These are phyloP conservation scores for Phytopythium boreale DNA, from an alignment of 352 stramenopile species.

Conservation along the genomic window DNA sequence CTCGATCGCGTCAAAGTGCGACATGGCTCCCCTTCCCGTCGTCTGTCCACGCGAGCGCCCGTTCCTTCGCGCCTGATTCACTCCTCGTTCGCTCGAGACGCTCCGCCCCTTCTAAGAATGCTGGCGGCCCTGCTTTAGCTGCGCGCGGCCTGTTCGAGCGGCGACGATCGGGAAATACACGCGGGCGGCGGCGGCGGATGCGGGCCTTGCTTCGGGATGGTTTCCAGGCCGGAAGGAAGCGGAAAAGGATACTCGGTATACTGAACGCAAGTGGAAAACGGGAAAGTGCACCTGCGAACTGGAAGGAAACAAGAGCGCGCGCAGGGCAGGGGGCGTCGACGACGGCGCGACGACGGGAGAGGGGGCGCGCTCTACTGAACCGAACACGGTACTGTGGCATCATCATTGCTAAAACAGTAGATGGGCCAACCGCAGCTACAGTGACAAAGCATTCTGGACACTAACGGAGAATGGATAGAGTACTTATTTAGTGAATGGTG, in stretches of 20 bases:
- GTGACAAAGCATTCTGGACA: too few species aligned
- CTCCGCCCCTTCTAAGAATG: not conserved
- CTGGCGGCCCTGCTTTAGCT: not conserved
- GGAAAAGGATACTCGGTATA: constrained; percentile 6
- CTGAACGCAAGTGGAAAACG: not conserved
- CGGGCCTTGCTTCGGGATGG: not conserved
- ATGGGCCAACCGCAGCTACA: too few species aligned
- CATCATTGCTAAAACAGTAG: too few species aligned
- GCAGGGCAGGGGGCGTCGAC: not conserved
- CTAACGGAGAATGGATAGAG: not conserved
- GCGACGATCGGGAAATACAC: not conserved
- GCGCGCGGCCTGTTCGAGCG: not conserved
- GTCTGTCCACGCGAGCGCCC: not conserved
- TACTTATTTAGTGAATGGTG: not conserved
- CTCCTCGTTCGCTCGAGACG: not conserved
- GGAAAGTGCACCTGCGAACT: not conserved
- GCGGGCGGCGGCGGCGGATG: not conserved
- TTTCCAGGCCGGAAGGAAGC: not conserved
- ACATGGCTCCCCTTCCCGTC: constrained; percentile 18
- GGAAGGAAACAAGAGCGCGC: not conserved
- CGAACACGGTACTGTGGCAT: not conserved
- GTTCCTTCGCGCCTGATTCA: not conserved
- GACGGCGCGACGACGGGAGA: constrained; percentile 7
- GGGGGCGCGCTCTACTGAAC: not conserved
- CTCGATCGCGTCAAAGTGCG: constrained; percentile 76